Evolutionary conservation across 306 rosid species (phyloP), one percentile per base, ranked within the genome.

Genomic region (Rosa rugosa): DNA sequence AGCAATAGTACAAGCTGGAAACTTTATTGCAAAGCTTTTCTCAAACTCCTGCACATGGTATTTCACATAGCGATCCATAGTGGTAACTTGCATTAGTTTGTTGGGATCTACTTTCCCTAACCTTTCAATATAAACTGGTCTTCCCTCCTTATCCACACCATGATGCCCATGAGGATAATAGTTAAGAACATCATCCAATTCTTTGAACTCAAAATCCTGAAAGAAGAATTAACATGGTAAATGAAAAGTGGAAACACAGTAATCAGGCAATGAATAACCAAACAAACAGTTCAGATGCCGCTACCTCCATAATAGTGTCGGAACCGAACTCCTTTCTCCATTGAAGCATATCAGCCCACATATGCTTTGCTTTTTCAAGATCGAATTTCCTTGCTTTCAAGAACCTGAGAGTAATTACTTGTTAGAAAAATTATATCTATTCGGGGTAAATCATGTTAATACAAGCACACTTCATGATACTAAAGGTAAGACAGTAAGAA

Each of bases 101-200:
- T 88, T 80, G 14, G 99, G 94, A 76, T 95, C 98, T 41, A 95
- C 98, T 83, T 79, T 95, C 75, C 98, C 99, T 86, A 95, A 87
- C 64, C 98, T 91, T 86, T 95, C 99, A 89, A 95, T 86, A 85
- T 95, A 95, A 74, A 95, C 76, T 6, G 99, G 99, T 50, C 97
- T 95, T 76, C 99, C 99, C 81, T 95, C 99, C 90, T 88, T 95
- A 86, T 95, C 99, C 72, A 95, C 94, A 36, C 99, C 97, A 60
- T 95, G 99, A 84, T 95, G 86, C 47, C 99, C 98, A 54, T 93
- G 99, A 27, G 99, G 99, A 76, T 95, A 95, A 77, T 91, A 87
- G 83, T 69, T 86, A 59, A 90, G 69, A 75, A 95, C 98, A 79
- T 93, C 99, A 70, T 81, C 63, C 53, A 88, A 50, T 81, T 95